A percentile compares a stretch with the other conserved stretches of the same genome.
phyloP scores from a whole-genome alignment of 2,329 filamentous ascomycete genomes.

The Seiridium cupressi region DNA sequence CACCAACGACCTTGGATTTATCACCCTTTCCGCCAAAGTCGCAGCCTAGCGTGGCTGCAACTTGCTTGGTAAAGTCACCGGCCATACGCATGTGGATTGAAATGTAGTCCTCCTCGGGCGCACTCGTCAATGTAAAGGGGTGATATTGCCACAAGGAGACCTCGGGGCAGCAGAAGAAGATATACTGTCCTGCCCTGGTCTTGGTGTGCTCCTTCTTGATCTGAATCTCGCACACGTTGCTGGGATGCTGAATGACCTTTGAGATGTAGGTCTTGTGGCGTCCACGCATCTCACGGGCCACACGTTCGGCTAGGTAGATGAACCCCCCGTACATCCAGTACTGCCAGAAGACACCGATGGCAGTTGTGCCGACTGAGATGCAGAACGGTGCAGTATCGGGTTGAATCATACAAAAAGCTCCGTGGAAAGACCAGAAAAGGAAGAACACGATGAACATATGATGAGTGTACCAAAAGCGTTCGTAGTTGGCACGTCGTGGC shows the following conservation, averaged over 20 bases:
- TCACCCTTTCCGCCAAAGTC: slow-evolving; percentile 62
- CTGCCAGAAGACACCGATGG: slow-evolving; percentile 81
- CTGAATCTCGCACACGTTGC: slow-evolving; percentile 86
- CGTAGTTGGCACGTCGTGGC: slow-evolving; percentile 76
- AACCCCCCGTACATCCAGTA: slow-evolving; percentile 87
- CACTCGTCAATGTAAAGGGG: slow-evolving; percentile 82
- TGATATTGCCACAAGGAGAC: slow-evolving; percentile 88
- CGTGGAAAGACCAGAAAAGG: slow-evolving; percentile 87
- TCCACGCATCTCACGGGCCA: slow-evolving; percentile 75
- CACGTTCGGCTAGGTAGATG: slow-evolving; percentile 74
- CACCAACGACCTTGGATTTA: slow-evolving; percentile 66
- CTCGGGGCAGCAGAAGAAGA: slow-evolving; percentile 84
- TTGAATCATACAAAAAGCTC: slow-evolving; percentile 88
- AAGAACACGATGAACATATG: slow-evolving; percentile 88
- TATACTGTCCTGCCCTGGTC: slow-evolving; percentile 80
- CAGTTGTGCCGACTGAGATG: slow-evolving; percentile 61
- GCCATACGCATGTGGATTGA: slow-evolving; percentile 81
- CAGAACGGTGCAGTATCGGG: slow-evolving; percentile 79
- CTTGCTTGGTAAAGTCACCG: slow-evolving; percentile 74
- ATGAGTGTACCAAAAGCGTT: slow-evolving; percentile 89
- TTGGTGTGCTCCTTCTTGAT: slow-evolving; percentile 88
- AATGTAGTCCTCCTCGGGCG: slow-evolving; percentile 87
- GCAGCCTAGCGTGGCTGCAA: slow-evolving; percentile 72
- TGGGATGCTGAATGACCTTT: slow-evolving; percentile 86
- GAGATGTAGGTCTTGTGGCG: slow-evolving; percentile 83